These are phyloP conservation scores for Cladochytrium replicatum DNA, from an alignment of 192 early-diverging fungal species.

Conservation along the genomic window DNA sequence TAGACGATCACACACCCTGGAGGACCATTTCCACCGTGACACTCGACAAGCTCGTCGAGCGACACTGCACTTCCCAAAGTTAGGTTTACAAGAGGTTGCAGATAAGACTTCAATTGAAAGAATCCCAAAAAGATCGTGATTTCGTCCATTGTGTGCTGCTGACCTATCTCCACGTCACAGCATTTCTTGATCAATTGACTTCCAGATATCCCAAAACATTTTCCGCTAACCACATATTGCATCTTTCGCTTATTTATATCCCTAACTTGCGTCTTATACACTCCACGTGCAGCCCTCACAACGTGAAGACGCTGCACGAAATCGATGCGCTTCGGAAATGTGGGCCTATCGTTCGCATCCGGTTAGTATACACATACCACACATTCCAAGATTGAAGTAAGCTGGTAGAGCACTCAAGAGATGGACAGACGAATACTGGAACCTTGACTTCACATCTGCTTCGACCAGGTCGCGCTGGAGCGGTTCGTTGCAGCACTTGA, in stretches of 20 bases:
- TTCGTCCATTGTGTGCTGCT: constrained; percentile 9
- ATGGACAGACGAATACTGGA: constrained; percentile 1
- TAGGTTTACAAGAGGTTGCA: too few relatives aligned
- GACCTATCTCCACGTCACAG: constrained; percentile 5
- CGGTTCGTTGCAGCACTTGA: too few relatives aligned
- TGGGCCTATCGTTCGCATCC: constrained; percentile 7
- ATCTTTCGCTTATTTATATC: too few relatives aligned
- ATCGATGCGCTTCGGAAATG: neutral
- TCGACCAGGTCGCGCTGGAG: too few relatives aligned
- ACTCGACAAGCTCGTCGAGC: constrained; percentile 16
- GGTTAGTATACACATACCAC: too few relatives aligned
- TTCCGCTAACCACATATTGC: too few relatives aligned
- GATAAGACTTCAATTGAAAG: neutral
- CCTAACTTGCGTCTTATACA: too few relatives aligned
- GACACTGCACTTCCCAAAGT: too few relatives aligned
- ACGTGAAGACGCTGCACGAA: neutral
- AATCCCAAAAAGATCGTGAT: constrained; percentile 5
- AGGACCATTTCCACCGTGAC: constrained; percentile 1
- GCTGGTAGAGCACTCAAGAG: constrained; percentile 4
- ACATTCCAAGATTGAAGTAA: too few relatives aligned
- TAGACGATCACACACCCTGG: too few relatives aligned
- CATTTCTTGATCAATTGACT: neutral
- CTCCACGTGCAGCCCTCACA: constrained; percentile 5
- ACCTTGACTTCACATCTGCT: neutral
- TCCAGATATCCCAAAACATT: too few relatives aligned